Conservation (phyloP, 139 green algal species). For the Diplosphaera chodatii region DNA sequence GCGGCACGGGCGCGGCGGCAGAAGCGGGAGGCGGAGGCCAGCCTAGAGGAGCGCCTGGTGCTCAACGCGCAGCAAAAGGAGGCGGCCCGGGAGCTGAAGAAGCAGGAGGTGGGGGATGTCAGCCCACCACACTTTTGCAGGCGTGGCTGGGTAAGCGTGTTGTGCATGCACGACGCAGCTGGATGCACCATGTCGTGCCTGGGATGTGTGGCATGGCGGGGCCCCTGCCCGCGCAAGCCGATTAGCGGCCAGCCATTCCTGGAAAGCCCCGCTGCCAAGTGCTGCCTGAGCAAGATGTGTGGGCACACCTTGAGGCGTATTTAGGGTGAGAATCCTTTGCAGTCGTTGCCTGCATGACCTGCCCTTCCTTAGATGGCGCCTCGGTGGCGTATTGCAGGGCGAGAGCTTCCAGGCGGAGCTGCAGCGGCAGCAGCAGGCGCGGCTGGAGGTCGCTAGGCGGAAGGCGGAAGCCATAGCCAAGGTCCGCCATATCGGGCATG, state of each 20-base stretch:
- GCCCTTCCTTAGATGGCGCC: neutral
- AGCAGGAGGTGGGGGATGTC: constrained; percentile 25
- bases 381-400: constrained; percentile 9
- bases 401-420: constrained; percentile 27
- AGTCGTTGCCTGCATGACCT: neutral
- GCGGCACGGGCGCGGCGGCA: constrained; percentile 28
- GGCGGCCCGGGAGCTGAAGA: constrained; percentile 30
- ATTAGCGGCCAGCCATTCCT: too few species aligned
- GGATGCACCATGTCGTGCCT: too few species aligned
- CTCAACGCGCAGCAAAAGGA: constrained; percentile 44
- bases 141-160: too few species aligned
- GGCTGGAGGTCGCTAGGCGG: constrained; percentile 26
- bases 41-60: constrained; percentile 39
- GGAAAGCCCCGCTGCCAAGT: too few species aligned
- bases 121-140: too few species aligned
- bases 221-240: too few species aligned
- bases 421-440: constrained; percentile 22
- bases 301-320: too few species aligned
- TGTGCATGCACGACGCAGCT: too few species aligned
- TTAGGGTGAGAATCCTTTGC: neutral
- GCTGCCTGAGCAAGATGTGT: too few species aligned
- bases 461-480: constrained; percentile 24
- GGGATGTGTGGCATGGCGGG: too few species aligned
- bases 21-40: constrained; percentile 37
- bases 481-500: too few species aligned